Base-by-base conservation (phyloP, 2,329 filamentous ascomycete species). In the Aureobasidium sp. region DNA sequence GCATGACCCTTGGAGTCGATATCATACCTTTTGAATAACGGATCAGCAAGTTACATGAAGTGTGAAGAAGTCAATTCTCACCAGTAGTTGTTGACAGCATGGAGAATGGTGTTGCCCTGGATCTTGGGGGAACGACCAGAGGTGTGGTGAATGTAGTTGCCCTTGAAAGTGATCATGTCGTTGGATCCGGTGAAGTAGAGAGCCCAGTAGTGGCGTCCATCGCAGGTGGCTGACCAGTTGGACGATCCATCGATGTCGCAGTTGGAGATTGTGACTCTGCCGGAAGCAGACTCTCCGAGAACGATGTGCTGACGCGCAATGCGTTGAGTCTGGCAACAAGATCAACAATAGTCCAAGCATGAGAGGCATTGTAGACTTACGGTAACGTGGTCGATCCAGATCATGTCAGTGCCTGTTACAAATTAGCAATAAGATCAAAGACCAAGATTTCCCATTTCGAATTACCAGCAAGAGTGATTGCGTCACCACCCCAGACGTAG, bases 81-180 rank as follows among this genome's bases (percentile, higher is more conserved):
- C 75, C 77, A 85, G 78, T 81, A 84, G 77, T 85, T 85, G 79
- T 85, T 85, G 69, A 84, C 81, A 45, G 80, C 81, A 72, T 86
- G 83, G 59, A 85, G 74, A 48, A 84, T 77, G 60, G 82, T 82
- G 70, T 81, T 81, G 25, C 76, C 77, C 61, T 72, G 75, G 27
- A 85, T 75, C 75, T 85, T 85, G 66, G 82, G 83, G 13, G 75
- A 74, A 59, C 83, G 82, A 61, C 83, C 83, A 13, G 77, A 79
- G 53, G 79, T 80, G 71, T 83, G 76, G 77, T 84, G 80, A 68
- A 85, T 75, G 74, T 84, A 85, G 77, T 85, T 85, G 66, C 77
- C 76, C 75, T 83, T 81, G 69, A 85, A 68, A 64, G 83, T 85
- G 67, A 85, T 75, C 63, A 79, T 67, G 68, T 86, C 83, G 69